Evolutionary conservation across 305 asterid species (phyloP).

Genomic region (Salvia sclarea): DNA sequence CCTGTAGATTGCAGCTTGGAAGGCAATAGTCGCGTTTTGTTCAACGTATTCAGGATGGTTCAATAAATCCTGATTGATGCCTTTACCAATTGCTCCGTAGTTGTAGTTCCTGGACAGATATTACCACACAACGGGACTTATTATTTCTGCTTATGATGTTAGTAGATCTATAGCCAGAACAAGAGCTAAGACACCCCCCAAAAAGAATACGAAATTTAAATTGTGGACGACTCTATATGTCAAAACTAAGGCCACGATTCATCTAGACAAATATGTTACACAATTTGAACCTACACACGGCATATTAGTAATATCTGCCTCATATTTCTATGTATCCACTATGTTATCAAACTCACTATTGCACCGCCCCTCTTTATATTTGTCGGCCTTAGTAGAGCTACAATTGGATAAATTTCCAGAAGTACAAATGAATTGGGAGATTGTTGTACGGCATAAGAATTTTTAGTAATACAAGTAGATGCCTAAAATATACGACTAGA

Average conservation of each 20-base stretch:
- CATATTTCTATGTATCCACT: not conserved
- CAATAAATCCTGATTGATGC: slow-evolving; percentile 65
- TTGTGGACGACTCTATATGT: no score
- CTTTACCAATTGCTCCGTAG: slow-evolving; percentile 62
- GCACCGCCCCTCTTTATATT: no score
- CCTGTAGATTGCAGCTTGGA: slow-evolving; percentile 72
- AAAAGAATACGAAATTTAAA: no score
- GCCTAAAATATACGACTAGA: not conserved
- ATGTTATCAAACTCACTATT: not conserved
- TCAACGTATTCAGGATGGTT: slow-evolving; percentile 88
- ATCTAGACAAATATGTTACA: not conserved
- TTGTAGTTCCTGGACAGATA: slow-evolving; percentile 66
- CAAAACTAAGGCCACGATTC: not conserved
- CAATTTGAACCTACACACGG: not conserved
- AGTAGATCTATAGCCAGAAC: not conserved
- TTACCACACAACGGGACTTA: not conserved
- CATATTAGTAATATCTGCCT: not conserved
- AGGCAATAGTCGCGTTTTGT: slow-evolving; percentile 87
- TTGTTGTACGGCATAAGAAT: not conserved
- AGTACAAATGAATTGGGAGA: not conserved
- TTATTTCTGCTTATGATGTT: not conserved
- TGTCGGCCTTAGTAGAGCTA: no score
- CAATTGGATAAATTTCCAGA: not conserved
- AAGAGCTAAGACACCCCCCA: no score
- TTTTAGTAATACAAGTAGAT: no score